Conservation (phyloP, 108 stramenopile species). For the Ochromonas danica region DNA sequence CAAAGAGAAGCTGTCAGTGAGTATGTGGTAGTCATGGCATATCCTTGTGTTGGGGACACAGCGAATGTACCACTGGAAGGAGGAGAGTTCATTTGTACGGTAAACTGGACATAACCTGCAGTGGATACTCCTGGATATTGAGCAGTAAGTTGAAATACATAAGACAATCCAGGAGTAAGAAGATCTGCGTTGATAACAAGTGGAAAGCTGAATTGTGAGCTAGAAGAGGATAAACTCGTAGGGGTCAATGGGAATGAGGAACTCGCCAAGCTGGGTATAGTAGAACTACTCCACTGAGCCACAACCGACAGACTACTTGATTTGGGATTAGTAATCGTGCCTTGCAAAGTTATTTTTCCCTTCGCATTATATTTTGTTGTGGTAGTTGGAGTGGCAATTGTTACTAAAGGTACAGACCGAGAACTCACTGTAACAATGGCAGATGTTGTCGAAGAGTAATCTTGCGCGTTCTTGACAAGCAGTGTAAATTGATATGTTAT, state of each 20-base stretch:
- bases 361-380: constrained; percentile 12
- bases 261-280: neutral
- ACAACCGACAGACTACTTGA: neutral
- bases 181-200: neutral
- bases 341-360: constrained; percentile 1
- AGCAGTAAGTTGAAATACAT: constrained; percentile 15
- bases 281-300: constrained; percentile 4
- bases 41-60: constrained; percentile 5
- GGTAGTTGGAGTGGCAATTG: constrained; percentile 6
- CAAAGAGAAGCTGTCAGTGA: neutral
- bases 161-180: constrained; percentile 26
- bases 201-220: constrained; percentile 21
- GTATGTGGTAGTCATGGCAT: neutral
- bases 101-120: neutral
- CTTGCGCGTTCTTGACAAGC: neutral
- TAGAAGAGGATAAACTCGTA: constrained; percentile 6
- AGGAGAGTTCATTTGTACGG: constrained; percentile 26
- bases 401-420: constrained; percentile 27
- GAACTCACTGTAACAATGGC: neutral
- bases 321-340: neutral
- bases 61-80: neutral
- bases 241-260: constrained; percentile 4
- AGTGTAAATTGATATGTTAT: neutral
- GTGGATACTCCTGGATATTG: neutral
- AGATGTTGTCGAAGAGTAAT: neutral